A percentile compares a stretch with the other conserved stretches of the same genome.
phyloP scores from a whole-genome alignment of 371 early-diverging fungal species.

The Zychaea mexicana region DNA sequence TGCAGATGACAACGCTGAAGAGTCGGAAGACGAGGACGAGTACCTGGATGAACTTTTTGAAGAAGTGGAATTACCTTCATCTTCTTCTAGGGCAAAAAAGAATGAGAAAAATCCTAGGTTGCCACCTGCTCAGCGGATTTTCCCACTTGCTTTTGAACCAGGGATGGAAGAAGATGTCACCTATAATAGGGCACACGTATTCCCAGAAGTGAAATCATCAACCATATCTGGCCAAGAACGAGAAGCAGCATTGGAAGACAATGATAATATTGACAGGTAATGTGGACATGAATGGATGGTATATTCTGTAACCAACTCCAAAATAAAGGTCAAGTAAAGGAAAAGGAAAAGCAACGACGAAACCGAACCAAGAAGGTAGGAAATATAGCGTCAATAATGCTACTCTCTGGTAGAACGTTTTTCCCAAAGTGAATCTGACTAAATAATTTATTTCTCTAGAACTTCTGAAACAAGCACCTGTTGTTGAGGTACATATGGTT shows the following conservation, averaged over 20 bases:
- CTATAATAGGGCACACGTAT: conserved; percentile 27
- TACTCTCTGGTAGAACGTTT: no score
- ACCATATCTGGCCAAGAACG: neutral
- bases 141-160: conserved; percentile 52
- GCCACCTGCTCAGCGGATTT: conserved; percentile 46
- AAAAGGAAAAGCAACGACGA: conserved; percentile 26
- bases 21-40: conserved; percentile 40
- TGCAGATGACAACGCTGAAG: neutral
- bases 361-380: conserved; percentile 31
- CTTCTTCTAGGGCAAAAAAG: neutral
- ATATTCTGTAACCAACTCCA: neutral
- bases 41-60: conserved; percentile 57
- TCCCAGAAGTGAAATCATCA: neutral
- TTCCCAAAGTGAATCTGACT: no score
- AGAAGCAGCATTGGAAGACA: neutral
- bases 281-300: no score
- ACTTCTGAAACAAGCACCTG: conserved; percentile 60
- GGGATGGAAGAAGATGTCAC: conserved; percentile 51
- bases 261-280: no score
- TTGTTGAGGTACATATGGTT: conserved; percentile 57
- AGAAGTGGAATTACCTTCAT: conserved; percentile 44
- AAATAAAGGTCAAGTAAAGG: neutral
- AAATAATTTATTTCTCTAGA: no score
- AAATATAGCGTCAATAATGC: neutral
- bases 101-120: conserved; percentile 18